A percentile compares a stretch with the other conserved stretches of the same genome.
These are phyloP conservation scores for Erysimum cheiri DNA, from an alignment of 441 rosid genomes.

Conservation along the genomic window DNA sequence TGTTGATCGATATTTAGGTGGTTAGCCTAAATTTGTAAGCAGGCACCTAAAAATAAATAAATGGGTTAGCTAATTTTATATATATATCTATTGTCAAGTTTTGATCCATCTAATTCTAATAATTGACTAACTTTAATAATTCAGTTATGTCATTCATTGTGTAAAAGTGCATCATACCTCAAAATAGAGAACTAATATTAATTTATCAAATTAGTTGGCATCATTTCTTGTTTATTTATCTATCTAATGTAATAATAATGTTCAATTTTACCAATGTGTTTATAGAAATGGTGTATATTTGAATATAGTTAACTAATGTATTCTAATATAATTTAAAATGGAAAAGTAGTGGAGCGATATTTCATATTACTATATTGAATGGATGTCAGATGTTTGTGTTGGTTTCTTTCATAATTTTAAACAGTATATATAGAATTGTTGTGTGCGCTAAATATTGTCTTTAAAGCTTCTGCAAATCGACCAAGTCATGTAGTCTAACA, in stretches of 20 bases:
- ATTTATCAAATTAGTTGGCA: not conserved
- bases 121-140: slow-evolving; percentile 29
- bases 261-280: not conserved
- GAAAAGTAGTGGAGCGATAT: not conserved
- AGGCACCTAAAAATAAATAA: not conserved
- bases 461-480: not conserved
- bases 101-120: slow-evolving; percentile 21
- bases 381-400: slow-evolving; percentile 10
- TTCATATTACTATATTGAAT: not conserved
- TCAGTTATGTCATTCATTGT: slow-evolving; percentile 22
- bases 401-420: not conserved
- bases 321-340: not conserved
- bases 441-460: not conserved
- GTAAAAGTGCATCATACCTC: slow-evolving; percentile 5
- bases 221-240: not conserved
- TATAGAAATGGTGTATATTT: not conserved
- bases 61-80: not conserved
- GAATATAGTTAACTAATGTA: not conserved
- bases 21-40: slow-evolving; percentile 1
- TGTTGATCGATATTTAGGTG: not conserved
- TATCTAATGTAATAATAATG: not conserved
- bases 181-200: not conserved
- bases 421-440: not conserved
- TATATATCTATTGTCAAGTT: slow-evolving; percentile 2
- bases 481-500: not conserved